phyloP scores from a whole-genome alignment of 2,329 filamentous ascomycete species.

The Chaetomiaceae sp. region DNA sequence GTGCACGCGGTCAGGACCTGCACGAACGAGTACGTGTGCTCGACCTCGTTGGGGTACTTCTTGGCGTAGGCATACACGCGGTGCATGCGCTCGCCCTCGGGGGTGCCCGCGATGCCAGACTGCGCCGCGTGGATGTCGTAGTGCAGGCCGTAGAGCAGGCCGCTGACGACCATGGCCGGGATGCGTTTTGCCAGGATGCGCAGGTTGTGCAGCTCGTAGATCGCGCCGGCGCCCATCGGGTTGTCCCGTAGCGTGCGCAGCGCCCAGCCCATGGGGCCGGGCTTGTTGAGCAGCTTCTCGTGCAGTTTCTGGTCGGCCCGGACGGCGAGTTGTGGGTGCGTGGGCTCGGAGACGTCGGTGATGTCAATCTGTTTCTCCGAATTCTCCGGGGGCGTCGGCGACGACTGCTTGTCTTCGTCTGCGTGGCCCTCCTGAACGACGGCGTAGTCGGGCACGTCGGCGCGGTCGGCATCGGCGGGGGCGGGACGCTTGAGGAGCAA shows the following conservation, averaged over 20 bases:
- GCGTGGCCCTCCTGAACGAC: conserved; percentile 55
- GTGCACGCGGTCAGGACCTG: conserved; percentile 64
- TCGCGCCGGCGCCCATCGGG: conserved; percentile 62
- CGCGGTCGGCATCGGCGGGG: conserved; percentile 44
- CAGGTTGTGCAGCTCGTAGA: conserved; percentile 71
- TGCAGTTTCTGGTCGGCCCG: conserved; percentile 50
- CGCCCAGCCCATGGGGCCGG: conserved; percentile 72
- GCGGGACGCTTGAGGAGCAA: conserved; percentile 55
- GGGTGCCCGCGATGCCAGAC: conserved; percentile 62
- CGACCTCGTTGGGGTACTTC: conserved; percentile 65
- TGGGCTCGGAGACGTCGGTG: not conserved
- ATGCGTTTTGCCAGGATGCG: conserved; percentile 56
- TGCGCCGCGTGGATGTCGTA: conserved; percentile 79
- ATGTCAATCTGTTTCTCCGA: conserved; percentile 35
- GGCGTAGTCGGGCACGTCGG: conserved; percentile 69
- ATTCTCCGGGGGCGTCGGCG: conserved; percentile 22
- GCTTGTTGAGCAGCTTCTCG: conserved; percentile 54
- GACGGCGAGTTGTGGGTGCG: conserved; percentile 50
- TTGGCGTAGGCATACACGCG: conserved; percentile 57
- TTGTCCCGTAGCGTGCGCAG: conserved; percentile 72
- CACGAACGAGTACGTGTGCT: conserved; percentile 62
- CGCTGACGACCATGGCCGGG: conserved; percentile 60
- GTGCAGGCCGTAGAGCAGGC: conserved; percentile 65
- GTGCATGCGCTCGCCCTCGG: conserved; percentile 66
- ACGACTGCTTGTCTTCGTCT: too few species aligned